A percentile compares a stretch with the other conserved stretches of the same genome.
phyloP scores from a whole-genome alignment of 2,329 filamentous ascomycete genomes.

The Colletotrichum sansevieriae region DNA sequence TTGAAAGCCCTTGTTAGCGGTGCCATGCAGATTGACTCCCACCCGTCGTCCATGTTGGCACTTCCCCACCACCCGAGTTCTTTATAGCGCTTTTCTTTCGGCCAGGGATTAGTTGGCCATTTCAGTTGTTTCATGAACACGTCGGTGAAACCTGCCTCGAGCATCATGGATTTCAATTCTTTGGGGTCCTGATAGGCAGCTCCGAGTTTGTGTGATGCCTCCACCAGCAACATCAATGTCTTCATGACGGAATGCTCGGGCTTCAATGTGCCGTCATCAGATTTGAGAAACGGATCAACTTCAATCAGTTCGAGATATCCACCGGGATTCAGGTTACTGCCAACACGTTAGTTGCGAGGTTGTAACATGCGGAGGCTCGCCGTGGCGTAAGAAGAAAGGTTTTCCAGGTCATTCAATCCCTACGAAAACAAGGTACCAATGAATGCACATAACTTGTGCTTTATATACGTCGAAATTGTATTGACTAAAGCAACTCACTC shows the following conservation, averaged over 20 bases:
- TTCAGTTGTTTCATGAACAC: conserved; percentile 61
- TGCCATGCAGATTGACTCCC: conserved; percentile 46
- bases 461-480: too few species aligned
- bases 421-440: too few species aligned
- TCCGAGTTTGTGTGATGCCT: conserved; percentile 48
- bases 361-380: background rate
- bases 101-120: conserved; percentile 66
- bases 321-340: conserved; percentile 53
- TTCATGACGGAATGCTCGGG: conserved; percentile 44
- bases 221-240: conserved; percentile 48
- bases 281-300: conserved; percentile 50
- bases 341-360: too few species aligned
- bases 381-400: background rate
- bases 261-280: conserved; percentile 50
- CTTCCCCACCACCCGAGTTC: conserved; percentile 55
- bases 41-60: conserved; percentile 41
- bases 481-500: conserved; percentile 47
- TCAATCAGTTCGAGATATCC: conserved; percentile 60
- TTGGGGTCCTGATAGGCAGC: conserved; percentile 47
- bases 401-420: background rate
- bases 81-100: conserved; percentile 63
- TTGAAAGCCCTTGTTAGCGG: conserved; percentile 46
- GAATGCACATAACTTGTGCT: too few species aligned
- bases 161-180: conserved; percentile 54
- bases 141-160: conserved; percentile 66